phyloP scores from a whole-genome alignment of 2,329 filamentous ascomycete genomes.

The Cephalotrichum gorgonifer region DNA sequence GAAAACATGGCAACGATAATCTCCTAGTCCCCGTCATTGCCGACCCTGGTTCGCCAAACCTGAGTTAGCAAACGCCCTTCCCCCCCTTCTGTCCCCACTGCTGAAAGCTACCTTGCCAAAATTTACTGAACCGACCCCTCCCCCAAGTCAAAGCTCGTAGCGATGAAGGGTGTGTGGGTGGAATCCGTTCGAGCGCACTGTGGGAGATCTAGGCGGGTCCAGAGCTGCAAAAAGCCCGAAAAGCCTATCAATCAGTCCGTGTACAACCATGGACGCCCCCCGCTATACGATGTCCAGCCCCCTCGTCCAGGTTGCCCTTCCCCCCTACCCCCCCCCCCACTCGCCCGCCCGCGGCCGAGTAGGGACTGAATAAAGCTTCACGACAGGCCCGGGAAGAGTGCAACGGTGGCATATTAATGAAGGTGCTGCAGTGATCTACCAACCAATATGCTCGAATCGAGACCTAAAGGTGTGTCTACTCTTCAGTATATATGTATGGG shows the following conservation, averaged over 20 bases:
- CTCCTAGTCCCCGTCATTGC: neutral
- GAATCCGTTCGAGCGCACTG: slow-evolving; percentile 1
- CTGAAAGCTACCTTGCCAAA: neutral
- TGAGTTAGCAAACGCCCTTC: neutral
- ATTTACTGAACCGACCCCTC: neutral
- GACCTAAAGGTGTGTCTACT: too few species aligned
- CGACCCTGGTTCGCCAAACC: slow-evolving; percentile 1
- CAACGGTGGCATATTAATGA: too few species aligned
- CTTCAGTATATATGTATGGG: too few species aligned
- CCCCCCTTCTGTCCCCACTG: neutral
- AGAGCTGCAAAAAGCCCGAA: neutral
- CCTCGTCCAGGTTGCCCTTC: too few species aligned
- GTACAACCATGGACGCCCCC: neutral
- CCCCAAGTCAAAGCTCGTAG: neutral
- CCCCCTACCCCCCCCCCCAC: too few species aligned
- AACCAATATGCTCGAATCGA: too few species aligned
- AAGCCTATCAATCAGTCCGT: too few species aligned
- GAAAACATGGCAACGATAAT: neutral
- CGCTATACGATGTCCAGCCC: too few species aligned
- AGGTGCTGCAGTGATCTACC: too few species aligned
- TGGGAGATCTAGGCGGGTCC: neutral
- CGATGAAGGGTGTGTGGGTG: neutral
- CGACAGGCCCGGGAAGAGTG: too few species aligned
- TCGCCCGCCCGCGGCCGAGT: too few species aligned
- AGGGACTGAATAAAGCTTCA: too few species aligned